Conservation (phyloP, 768 basidiomycete genomes). For the Mycena polygramma region DNA sequence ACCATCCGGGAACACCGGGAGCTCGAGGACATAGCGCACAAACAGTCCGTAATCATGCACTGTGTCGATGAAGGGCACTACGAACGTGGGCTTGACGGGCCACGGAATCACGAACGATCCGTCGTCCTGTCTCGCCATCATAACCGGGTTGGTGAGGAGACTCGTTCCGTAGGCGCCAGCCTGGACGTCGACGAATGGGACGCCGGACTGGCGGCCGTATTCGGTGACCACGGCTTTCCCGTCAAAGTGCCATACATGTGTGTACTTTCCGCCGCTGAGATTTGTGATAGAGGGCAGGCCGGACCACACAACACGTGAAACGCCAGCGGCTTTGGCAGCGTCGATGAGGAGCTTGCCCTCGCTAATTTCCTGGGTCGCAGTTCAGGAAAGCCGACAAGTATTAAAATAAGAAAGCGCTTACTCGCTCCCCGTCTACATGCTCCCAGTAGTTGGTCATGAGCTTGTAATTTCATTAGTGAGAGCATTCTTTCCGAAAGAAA, state of each 20-base stretch:
- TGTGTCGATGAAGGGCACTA: constrained; percentile 16
- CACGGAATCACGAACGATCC: neutral
- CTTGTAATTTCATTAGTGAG: neutral
- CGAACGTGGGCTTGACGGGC: neutral
- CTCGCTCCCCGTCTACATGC: neutral
- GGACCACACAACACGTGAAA: constrained; percentile 5
- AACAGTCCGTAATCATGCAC: constrained; percentile 26
- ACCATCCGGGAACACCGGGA: constrained; percentile 4
- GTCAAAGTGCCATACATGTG: constrained; percentile 4
- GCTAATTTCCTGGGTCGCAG: neutral
- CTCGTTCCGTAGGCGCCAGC: constrained; percentile 10
- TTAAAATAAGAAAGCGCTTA: no score
- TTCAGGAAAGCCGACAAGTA: no score
- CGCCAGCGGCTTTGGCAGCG: constrained; percentile 9
- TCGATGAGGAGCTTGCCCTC: constrained; percentile 19
- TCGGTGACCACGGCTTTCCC: constrained; percentile 8
- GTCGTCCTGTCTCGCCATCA: neutral
- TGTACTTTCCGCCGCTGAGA: constrained; percentile 6
- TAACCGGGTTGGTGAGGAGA: neutral
- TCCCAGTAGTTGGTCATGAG: constrained; percentile 29
- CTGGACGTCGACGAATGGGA: constrained; percentile 18
- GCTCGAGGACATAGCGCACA: constrained; percentile 16
- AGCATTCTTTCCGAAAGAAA: neutral
- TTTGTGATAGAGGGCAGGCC: neutral
- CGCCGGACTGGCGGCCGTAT: constrained; percentile 13